Evolutionary conservation across 176 grass and related monocot genomes (phyloP).

Genomic region (Ampelocalamus luodianensis): DNA sequence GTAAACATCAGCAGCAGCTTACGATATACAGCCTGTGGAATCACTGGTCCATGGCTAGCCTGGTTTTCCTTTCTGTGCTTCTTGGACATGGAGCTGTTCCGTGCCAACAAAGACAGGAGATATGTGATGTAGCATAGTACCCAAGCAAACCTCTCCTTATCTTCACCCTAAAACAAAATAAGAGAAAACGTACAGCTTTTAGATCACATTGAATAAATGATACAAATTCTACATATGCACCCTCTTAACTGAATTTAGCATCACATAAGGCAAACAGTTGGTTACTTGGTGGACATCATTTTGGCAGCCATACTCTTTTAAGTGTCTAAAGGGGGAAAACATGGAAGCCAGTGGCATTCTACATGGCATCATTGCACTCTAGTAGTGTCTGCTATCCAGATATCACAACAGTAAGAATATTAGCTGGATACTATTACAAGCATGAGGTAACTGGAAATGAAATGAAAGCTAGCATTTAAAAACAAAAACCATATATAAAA

Average conservation of each 20-base stretch:
- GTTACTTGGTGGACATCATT: background rate
- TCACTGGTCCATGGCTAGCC: constrained; percentile 26
- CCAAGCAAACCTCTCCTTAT: constrained; percentile 69
- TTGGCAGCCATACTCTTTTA: background rate
- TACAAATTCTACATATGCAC: background rate
- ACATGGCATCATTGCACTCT: constrained; percentile 28
- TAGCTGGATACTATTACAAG: constrained; percentile 2
- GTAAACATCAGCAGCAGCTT: constrained; percentile 63
- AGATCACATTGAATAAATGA: constrained; percentile 4
- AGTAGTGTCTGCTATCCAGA: background rate
- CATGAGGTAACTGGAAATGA: constrained; percentile 5
- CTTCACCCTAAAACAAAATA: constrained; percentile 56
- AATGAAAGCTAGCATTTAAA: background rate
- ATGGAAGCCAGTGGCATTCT: constrained; percentile 1
- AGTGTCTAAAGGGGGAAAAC: background rate
- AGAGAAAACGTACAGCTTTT: constrained; percentile 33
- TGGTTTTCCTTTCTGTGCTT: constrained; percentile 31
- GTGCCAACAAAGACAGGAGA: constrained; percentile 67
- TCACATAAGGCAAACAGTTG: background rate
- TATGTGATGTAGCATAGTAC: constrained; percentile 84
- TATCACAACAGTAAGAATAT: constrained; percentile 17
- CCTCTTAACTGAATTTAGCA: constrained; percentile 7
- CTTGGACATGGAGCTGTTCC: constrained; percentile 35
- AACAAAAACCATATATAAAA: constrained; percentile 37
- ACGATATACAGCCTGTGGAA: constrained; percentile 59